These are phyloP conservation scores for Fulvia fulva DNA, from an alignment of 2,329 filamentous ascomycete species.

Conservation along the genomic window DNA sequence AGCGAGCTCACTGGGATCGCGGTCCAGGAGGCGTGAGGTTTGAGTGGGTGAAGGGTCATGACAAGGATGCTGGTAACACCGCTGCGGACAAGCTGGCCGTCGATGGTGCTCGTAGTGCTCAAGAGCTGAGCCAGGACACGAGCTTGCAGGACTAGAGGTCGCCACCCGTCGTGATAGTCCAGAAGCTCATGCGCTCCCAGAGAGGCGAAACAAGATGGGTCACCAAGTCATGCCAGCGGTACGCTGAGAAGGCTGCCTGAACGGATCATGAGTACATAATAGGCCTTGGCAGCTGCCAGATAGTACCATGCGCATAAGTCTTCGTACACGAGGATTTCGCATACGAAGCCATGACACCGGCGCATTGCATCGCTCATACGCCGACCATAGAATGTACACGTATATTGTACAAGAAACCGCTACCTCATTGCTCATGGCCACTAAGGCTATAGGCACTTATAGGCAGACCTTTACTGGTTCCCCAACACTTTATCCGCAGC, in stretches of 20 bases:
- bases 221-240: too few species aligned
- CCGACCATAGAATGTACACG: too few species aligned
- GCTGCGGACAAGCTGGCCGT: slow-evolving; percentile 78
- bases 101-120: slow-evolving; percentile 52
- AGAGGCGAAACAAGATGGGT: too few species aligned
- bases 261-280: too few species aligned
- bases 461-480: too few species aligned
- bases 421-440: neutral
- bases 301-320: too few species aligned
- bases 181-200: neutral
- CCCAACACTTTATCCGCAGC: neutral
- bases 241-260: too few species aligned
- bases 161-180: neutral
- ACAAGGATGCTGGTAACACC: slow-evolving; percentile 66
- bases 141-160: neutral
- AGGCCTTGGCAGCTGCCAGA: too few species aligned
- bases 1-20: slow-evolving; percentile 31
- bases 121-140: slow-evolving; percentile 21
- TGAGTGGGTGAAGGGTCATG: slow-evolving; percentile 88
- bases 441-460: too few species aligned
- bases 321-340: too few species aligned
- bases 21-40: slow-evolving; percentile 51
- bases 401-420: neutral
- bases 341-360: too few species aligned
- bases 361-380: too few species aligned